Conservation (phyloP, 306 rosid species). For the Quillaja saponaria region DNA sequence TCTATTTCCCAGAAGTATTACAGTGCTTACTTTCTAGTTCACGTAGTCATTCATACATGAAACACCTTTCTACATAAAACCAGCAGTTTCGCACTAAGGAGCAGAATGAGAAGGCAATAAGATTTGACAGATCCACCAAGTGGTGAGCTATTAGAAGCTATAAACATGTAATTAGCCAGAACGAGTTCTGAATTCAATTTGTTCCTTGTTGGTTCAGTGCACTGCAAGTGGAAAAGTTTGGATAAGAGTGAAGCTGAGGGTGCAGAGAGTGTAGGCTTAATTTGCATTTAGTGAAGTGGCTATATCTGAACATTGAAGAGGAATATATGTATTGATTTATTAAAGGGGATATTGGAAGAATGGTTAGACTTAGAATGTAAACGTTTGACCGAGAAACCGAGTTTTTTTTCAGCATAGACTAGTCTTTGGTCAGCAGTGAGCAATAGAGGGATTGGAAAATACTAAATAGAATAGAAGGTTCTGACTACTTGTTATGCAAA, state of each 20-base stretch:
- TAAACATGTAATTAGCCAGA: slow-evolving; percentile 39
- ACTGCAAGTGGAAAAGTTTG: slow-evolving; percentile 3
- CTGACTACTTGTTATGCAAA: slow-evolving; percentile 6
- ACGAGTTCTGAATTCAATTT: slow-evolving; percentile 11
- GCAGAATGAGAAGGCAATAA: slow-evolving; percentile 26
- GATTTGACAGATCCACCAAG: slow-evolving; percentile 21
- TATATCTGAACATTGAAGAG: no score
- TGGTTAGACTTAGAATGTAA: slow-evolving; percentile 36
- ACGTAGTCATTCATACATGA: slow-evolving; percentile 14
- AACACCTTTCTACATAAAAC: slow-evolving; percentile 24
- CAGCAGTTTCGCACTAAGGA: slow-evolving; percentile 19
- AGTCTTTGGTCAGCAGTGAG: slow-evolving; percentile 43
- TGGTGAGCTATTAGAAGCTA: slow-evolving; percentile 32
- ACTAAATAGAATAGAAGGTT: not conserved
- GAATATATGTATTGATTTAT: no score
- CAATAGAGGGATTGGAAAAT: not conserved
- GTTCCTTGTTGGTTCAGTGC: not conserved
- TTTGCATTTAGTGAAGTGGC: slow-evolving; percentile 27
- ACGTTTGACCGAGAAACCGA: slow-evolving; percentile 60
- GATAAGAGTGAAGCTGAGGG: slow-evolving; percentile 4
- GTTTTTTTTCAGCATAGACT: slow-evolving; percentile 60
- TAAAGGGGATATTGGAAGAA: not conserved
- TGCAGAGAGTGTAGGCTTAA: slow-evolving; percentile 15
- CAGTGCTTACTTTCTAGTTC: slow-evolving; percentile 18
- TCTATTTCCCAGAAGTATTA: slow-evolving; percentile 3